phyloP scores from a whole-genome alignment of 257 asterid species.

The Eucommia ulmoides region DNA sequence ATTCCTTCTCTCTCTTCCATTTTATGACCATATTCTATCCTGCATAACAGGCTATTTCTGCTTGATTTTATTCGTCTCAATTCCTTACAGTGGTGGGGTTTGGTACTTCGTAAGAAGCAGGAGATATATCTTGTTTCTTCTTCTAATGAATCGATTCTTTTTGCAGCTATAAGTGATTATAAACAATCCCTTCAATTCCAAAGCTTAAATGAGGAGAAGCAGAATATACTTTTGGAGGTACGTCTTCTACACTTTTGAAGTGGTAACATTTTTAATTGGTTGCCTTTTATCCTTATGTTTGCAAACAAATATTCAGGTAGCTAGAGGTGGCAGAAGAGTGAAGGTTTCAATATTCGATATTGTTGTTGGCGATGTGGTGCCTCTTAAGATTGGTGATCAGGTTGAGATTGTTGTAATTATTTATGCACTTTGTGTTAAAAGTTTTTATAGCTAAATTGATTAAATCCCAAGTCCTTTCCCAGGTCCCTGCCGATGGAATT shows the following conservation, averaged over 20 bases:
- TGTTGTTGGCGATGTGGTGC: slow-evolving; percentile 86
- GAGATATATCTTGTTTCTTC: neutral
- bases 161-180: slow-evolving; percentile 87
- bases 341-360: slow-evolving; percentile 77
- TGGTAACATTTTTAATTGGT: neutral
- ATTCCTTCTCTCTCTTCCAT: neutral
- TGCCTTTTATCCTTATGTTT: slow-evolving; percentile 6
- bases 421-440: too few species aligned
- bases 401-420: slow-evolving; percentile 16
- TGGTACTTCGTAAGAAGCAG: too few species aligned
- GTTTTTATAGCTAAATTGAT: slow-evolving; percentile 2
- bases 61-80: neutral
- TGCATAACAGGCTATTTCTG: neutral
- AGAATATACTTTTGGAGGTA: slow-evolving; percentile 93
- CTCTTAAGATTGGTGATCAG: slow-evolving; percentile 98
- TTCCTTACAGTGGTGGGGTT: too few species aligned
- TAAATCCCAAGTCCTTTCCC: slow-evolving; percentile 13
- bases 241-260: slow-evolving; percentile 9
- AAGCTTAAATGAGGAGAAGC: slow-evolving; percentile 90
- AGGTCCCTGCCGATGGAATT: slow-evolving; percentile 97
- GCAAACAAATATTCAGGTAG: slow-evolving; percentile 43
- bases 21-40: too few species aligned
- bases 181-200: slow-evolving; percentile 94
- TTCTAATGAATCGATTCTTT: neutral
- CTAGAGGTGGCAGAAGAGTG: slow-evolving; percentile 69